Base-by-base conservation (phyloP, 179 eudicot genomes). In the Spinacia oleracea region DNA sequence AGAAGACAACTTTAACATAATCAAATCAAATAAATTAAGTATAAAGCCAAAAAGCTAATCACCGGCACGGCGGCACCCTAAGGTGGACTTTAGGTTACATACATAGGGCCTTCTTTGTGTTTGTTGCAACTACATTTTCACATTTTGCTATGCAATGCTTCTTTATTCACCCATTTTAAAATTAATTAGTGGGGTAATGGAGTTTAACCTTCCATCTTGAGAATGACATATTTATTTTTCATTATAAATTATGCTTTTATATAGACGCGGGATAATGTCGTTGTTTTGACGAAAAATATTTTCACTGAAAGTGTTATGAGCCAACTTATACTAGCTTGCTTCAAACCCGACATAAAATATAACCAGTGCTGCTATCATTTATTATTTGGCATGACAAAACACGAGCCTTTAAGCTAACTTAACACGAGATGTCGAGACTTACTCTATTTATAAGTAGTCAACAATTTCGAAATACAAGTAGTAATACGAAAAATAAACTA, bases 131-230 rank as follows among this genome's bases (percentile, higher is more conserved):
- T 35, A n/a, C n/a, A n/a, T n/a, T n/a, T n/a, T n/a, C n/a, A 78
- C 77, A 78, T 40, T 79, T 70, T 29, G 43, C 40, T 0, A 38
- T 38, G 40, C 6, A 38, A 6, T 38, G 40, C 74, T 77, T 35
- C 23, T 34, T 67, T 38, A 38, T 7, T 20, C 29, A 38, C 15
- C 5, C 21, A 21, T 23, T 21, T 42, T 34, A 14, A 63, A 63
- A 29, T 18, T 42, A 5, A 48, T 58, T 70, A 65, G 76, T 78
- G 76, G 76, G 76, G 60, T 70, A 65, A 70, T 78, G 76, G 76
- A 70, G 60, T 78, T 70, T 78, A 21, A 70, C 59, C 53, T 58
- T 58, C 45, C 68, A 5, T 70, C 11, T 34, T 43, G 70, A 58
- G 45, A 58, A 58, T 70, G 75, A 71, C 60, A 60, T 31, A 5